Evolutionary conservation across 371 early-diverging fungal genomes (phyloP).

Genomic region (Rhizopus arrhizus): DNA sequence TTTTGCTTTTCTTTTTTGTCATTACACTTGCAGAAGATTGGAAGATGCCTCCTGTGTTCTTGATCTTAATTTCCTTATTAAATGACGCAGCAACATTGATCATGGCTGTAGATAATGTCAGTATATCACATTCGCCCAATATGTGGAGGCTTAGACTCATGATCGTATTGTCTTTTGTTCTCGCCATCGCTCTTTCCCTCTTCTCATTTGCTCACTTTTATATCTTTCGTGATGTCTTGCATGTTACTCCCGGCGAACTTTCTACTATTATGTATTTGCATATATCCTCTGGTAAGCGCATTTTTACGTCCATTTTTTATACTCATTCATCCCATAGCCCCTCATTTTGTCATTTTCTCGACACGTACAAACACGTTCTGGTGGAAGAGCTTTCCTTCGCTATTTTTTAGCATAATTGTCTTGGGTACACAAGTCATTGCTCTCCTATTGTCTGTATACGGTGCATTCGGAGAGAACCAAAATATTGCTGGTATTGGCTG

Average conservation of each 20-base stretch:
- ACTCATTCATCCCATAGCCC: constrained; percentile 49
- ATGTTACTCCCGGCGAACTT: constrained; percentile 45
- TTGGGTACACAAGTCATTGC: constrained; percentile 92
- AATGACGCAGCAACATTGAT: constrained; percentile 93
- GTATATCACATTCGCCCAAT: constrained; percentile 79
- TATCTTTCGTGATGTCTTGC: constrained; percentile 64
- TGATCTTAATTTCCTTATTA: constrained; percentile 82
- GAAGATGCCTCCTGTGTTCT: constrained; percentile 78
- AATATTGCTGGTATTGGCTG: constrained; percentile 55
- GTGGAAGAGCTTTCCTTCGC: constrained; percentile 85
- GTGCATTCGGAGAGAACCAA: constrained; percentile 35
- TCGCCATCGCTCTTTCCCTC: constrained; percentile 70
- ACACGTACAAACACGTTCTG: constrained; percentile 86
- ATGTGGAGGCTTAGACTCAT: constrained; percentile 90
- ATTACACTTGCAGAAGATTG: constrained; percentile 80
- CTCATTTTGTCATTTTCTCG: constrained; percentile 96
- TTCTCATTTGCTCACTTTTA: constrained; percentile 86
- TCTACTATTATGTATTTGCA: constrained; percentile 89
- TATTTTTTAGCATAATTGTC: constrained; percentile 77
- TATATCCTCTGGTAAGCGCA: constrained; percentile 72
- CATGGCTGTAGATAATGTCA: constrained; percentile 89
- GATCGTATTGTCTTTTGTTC: constrained; percentile 74
- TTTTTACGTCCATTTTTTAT: constrained; percentile 66
- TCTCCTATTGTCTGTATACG: constrained; percentile 82
- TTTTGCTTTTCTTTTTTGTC: constrained; percentile 90